These are phyloP conservation scores for Isabelozyma heimii DNA, from an alignment of 805 yeast genomes.

Conservation along the genomic window DNA sequence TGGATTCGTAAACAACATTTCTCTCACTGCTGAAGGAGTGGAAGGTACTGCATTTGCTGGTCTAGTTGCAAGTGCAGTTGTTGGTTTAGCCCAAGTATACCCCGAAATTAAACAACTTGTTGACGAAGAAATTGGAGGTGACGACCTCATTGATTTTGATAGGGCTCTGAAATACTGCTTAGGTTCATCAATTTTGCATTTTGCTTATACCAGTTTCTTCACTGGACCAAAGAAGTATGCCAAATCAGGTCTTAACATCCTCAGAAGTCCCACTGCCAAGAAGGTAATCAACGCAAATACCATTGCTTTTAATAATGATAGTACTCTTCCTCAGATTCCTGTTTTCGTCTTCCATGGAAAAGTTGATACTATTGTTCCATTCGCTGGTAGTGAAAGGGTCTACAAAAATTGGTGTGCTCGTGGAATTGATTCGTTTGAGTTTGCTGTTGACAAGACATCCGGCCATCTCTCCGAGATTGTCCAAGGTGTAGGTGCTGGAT, in stretches of 20 bases:
- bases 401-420: conserved; percentile 18
- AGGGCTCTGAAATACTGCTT: neutral
- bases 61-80: conserved; percentile 24
- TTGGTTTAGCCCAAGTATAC: conserved; percentile 30
- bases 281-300: conserved; percentile 18
- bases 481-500: conserved; percentile 13
- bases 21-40: conserved; percentile 18
- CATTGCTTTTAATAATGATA: conserved; percentile 11
- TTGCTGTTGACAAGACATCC: conserved; percentile 12
- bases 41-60: conserved; percentile 29
- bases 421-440: conserved; percentile 22
- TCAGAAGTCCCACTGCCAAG: conserved; percentile 9
- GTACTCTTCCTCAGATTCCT: conserved; percentile 19
- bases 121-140: neutral
- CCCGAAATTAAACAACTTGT: conserved; percentile 15
- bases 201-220: conserved; percentile 7
- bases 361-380: conserved; percentile 22
- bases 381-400: conserved; percentile 9
- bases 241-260: conserved; percentile 13
- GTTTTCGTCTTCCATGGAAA: conserved; percentile 20
- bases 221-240: conserved; percentile 9
- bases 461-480: conserved; percentile 21
- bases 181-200: conserved; percentile 3
- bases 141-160: neutral
- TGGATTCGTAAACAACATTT: conserved; percentile 35